phyloP scores from a whole-genome alignment of 2,329 filamentous ascomycete species.

The Xylariaceae sp. region DNA sequence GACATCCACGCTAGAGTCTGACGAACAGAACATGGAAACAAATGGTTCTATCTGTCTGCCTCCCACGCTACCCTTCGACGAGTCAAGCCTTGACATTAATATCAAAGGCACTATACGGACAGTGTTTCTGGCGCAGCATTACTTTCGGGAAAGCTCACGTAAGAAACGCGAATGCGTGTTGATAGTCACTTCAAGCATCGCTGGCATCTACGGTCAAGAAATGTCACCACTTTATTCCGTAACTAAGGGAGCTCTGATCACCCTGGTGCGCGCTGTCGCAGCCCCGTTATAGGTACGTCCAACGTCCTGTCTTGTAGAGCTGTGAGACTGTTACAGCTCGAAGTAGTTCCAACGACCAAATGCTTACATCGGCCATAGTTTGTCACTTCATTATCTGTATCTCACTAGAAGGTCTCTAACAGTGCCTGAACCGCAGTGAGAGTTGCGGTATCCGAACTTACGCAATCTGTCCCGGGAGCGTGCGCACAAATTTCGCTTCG shows the following conservation, averaged over 20 bases:
- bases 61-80: conserved; percentile 26
- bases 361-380: too few relatives aligned
- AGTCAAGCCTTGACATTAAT: conserved; percentile 32
- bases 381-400: too few relatives aligned
- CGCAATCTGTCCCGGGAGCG: conserved; percentile 33
- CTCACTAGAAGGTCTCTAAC: too few relatives aligned
- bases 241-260: conserved; percentile 33
- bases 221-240: conserved; percentile 33
- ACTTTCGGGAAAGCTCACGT: conserved; percentile 33
- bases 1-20: too few relatives aligned
- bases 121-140: conserved; percentile 40
- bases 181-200: conserved; percentile 32
- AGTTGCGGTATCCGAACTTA: conserved; percentile 30
- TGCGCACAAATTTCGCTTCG: conserved; percentile 31
- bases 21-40: too few relatives aligned
- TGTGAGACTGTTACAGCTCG: too few relatives aligned
- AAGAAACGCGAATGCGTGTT: conserved; percentile 22
- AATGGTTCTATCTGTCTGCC: not conserved
- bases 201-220: conserved; percentile 29
- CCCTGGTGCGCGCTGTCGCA: conserved; percentile 34
- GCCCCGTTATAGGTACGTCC: conserved; percentile 18
- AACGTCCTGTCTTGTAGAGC: too few relatives aligned
- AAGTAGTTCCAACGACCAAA: too few relatives aligned
- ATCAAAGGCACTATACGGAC: conserved; percentile 38
- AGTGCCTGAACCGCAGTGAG: too few relatives aligned